These are phyloP conservation scores for Penicillium coffeae DNA, from an alignment of 495 filamentous ascomycete genomes.

Conservation along the genomic window DNA sequence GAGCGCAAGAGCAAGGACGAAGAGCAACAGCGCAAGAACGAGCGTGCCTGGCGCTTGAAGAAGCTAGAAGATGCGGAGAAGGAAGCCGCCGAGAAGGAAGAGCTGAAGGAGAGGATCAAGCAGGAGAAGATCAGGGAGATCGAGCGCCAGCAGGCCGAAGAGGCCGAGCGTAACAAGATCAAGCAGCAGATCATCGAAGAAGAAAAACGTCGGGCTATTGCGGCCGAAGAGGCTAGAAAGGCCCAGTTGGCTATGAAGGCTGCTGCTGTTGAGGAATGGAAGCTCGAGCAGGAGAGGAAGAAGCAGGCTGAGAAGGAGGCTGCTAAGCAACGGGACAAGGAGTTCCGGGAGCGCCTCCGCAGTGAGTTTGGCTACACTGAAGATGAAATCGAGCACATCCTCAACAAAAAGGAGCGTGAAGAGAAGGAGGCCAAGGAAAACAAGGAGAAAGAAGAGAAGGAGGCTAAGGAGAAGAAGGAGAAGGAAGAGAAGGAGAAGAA, in stretches of 20 bases:
- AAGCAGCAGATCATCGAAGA: slow-evolving; percentile 36
- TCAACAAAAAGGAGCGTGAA: slow-evolving; percentile 53
- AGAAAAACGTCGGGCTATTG: slow-evolving; percentile 27
- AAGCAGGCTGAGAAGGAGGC: slow-evolving; percentile 26
- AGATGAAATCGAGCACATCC: slow-evolving; percentile 52
- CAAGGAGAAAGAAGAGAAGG: slow-evolving; percentile 41
- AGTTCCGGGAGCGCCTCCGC: slow-evolving; percentile 40
- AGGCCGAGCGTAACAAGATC: slow-evolving; percentile 38
- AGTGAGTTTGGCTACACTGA: slow-evolving; percentile 38
- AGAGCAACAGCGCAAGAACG: slow-evolving; percentile 18
- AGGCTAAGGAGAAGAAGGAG: slow-evolving; percentile 34
- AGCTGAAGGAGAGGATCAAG: slow-evolving; percentile 19
- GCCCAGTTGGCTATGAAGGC: slow-evolving; percentile 49
- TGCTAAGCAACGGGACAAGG: slow-evolving; percentile 42
- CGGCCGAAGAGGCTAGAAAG: slow-evolving; percentile 38
- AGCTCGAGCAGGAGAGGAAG: slow-evolving; percentile 48
- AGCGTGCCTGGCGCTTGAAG: slow-evolving; percentile 26
- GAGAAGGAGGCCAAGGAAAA: slow-evolving; percentile 45
- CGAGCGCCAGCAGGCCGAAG: slow-evolving; percentile 39
- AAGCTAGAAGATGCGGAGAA: slow-evolving; percentile 29
- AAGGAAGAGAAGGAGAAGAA: slow-evolving; percentile 1
- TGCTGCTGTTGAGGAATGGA: slow-evolving; percentile 53
- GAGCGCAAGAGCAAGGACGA: slow-evolving; percentile 31
- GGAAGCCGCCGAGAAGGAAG: slow-evolving; percentile 28
- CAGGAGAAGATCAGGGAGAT: slow-evolving; percentile 26